Base-by-base conservation (phyloP, 768 basidiomycete species). In the Termitomyces sp. region DNA sequence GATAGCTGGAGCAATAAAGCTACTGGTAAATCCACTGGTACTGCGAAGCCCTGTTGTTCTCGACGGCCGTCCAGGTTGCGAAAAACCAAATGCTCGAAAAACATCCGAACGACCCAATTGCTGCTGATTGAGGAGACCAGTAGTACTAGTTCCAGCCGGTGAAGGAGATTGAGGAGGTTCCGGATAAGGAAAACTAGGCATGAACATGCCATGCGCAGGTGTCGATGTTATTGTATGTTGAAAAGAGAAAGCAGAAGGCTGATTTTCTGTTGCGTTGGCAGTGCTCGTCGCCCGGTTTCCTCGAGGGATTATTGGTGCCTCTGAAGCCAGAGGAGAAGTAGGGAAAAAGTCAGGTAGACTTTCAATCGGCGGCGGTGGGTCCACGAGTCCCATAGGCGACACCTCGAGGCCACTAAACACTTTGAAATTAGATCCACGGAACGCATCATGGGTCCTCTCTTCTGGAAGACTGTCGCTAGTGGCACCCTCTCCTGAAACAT, bases 151-250 rank as follows among this genome's bases (percentile, higher is more conserved):
- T 44, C 76, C 72, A 26, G 75, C 73, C 7, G 85, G 84, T 2
- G 83, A 77, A 18, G 85, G 85, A 6, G 83, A 84, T 57, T 79
- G 77, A 5, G 83, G 82, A 18, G 81, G 76, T 64, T 84, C 82
- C 8, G 81, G 81, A 68, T 78, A 81, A 22, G 79, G 77, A 60
- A 79, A 79, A 55, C 65, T 73, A 13, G 77, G 69, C 71, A 79
- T 64, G 65, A 76, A 75, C 68, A 78, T 65, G 28, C 69, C 66
- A 54, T 78, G 74, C 18, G 73, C 76, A n/a, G 81, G 79, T 5
- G 82, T 83, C 31, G 82, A 79, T 10, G 81, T 69, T n/a, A 76
- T 73, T 13, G 80, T 6, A 15, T 54, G 80, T 31, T 77, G 70
- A 62, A 81, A 83, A 48, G 73, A 70, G 62, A 83, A 85, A 57